These are phyloP conservation scores for Xylaria nigripes DNA, from an alignment of 495 filamentous ascomycete genomes.

Conservation along the genomic window DNA sequence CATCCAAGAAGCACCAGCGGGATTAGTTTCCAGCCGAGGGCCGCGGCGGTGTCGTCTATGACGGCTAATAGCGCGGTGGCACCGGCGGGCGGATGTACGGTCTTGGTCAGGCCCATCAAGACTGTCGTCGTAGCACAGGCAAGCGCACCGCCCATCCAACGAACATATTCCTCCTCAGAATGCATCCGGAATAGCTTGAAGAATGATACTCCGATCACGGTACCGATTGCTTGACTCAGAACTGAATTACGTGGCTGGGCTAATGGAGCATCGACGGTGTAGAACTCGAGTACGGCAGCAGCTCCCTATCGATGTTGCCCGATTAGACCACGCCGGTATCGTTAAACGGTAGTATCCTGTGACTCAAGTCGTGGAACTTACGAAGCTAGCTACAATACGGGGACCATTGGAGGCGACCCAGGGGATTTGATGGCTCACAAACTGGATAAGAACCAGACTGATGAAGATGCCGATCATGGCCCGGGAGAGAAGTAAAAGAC, in stretches of 20 bases:
- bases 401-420: slow-evolving; percentile 4
- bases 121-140: slow-evolving; percentile 60
- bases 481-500: slow-evolving; percentile 42
- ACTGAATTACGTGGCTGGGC: slow-evolving; percentile 75
- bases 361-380: slow-evolving; percentile 10
- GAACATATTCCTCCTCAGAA: slow-evolving; percentile 42
- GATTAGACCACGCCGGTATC: background rate
- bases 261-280: slow-evolving; percentile 70
- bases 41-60: slow-evolving; percentile 44
- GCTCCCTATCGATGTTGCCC: slow-evolving; percentile 49
- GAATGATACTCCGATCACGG: slow-evolving; percentile 57
- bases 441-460: slow-evolving; percentile 24
- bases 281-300: slow-evolving; percentile 67
- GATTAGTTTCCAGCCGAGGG: slow-evolving; percentile 67
- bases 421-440: slow-evolving; percentile 10
- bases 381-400: slow-evolving; percentile 9
- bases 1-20: slow-evolving; percentile 59
- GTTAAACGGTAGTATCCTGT: background rate
- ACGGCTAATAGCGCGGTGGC: slow-evolving; percentile 78
- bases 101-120: slow-evolving; percentile 69
- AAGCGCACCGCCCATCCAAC: slow-evolving; percentile 62
- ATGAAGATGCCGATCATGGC: slow-evolving; percentile 48
- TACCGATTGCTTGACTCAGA: slow-evolving; percentile 61
- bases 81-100: slow-evolving; percentile 80
- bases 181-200: slow-evolving; percentile 65